These are phyloP conservation scores for Debaryomyces fabryi DNA, from an alignment of 1,139 yeast species.

Conservation along the genomic window DNA sequence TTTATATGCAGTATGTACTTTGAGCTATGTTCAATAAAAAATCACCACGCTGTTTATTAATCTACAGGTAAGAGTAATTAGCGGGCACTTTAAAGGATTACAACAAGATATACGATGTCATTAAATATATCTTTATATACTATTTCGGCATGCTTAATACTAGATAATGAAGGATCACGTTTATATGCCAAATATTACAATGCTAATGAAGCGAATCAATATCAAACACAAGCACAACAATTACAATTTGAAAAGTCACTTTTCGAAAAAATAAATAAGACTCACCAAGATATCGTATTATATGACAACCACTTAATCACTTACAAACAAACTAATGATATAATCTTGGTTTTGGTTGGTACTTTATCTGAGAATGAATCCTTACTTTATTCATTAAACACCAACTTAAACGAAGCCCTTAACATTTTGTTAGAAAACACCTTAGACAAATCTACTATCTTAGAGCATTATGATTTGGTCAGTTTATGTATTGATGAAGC, in stretches of 20 bases:
- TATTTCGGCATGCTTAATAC: constrained; percentile 72
- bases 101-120: constrained; percentile 37
- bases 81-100: not conserved
- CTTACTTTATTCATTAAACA: constrained; percentile 73
- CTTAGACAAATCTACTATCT: constrained; percentile 75
- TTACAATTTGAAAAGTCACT: constrained; percentile 73
- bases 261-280: constrained; percentile 75
- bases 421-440: constrained; percentile 75
- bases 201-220: constrained; percentile 36
- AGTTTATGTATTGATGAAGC: constrained; percentile 89
- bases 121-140: constrained; percentile 74
- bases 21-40: constrained; percentile 5
- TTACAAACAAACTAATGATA: constrained; percentile 83
- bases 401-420: constrained; percentile 79
- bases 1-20: constrained; percentile 7
- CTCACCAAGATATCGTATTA: constrained; percentile 77
- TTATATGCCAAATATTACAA: constrained; percentile 82
- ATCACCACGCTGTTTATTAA: constrained; percentile 12
- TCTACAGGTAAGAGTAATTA: not conserved
- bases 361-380: constrained; percentile 83
- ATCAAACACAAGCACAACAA: constrained; percentile 61
- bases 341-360: constrained; percentile 72
- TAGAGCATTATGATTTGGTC: constrained; percentile 85
- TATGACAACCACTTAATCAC: constrained; percentile 78
- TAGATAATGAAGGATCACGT: constrained; percentile 82